Evolutionary conservation across 306 rosid genomes (phyloP), one percentile per base, ranked within the genome.

Genomic region (Casuarina cunninghamiana): DNA sequence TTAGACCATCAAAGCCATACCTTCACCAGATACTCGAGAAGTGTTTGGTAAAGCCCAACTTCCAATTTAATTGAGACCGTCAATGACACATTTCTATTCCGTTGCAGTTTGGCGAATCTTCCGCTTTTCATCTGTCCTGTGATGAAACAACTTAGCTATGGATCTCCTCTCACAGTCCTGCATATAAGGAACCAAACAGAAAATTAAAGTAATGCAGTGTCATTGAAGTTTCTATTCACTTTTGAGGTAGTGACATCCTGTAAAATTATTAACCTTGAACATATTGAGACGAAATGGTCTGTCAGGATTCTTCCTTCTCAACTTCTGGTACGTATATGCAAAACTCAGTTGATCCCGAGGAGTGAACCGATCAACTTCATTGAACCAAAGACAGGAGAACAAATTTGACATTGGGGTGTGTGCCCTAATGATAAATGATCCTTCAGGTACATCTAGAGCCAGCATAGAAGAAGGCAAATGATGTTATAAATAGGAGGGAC

Each of bases 301-400:
- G 70, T 77, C 92, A 55, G 93, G 93, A 83, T 95, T 95, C 95
- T 82, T 92, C 91, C 93, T 92, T 84, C 83, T 89, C 87, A 95
- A 87, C 89, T 95, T 95, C 84, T 92, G 98, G 74, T 86, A 91
- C 44, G 97, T 95, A 77, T 92, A 87, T 3, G 99, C 94, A 46
- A 93, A 93, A 84, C 99, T 95, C 61, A 95, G 94, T 88, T 95
- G 99, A 84, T 95, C 99, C 77, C 99, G 97, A 69, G 99, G 97
- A 65, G 99, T 95, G 83, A 95, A 95, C 48, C 91, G 90, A 16
- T 91, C 97, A 53, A 95, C 91, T 83, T 91, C 97, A 73, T 95
- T 92, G 89, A 91, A 95, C 99, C 99, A 95, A 71, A 95, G 96
- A 83, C 99, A 95, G 37, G 95, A 91, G 85, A 95, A 93, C 81